A percentile compares a stretch with the other conserved stretches of the same genome.
These are phyloP conservation scores for Globisporangium spiculum DNA, from an alignment of 352 stramenopile genomes.

Conservation along the genomic window DNA sequence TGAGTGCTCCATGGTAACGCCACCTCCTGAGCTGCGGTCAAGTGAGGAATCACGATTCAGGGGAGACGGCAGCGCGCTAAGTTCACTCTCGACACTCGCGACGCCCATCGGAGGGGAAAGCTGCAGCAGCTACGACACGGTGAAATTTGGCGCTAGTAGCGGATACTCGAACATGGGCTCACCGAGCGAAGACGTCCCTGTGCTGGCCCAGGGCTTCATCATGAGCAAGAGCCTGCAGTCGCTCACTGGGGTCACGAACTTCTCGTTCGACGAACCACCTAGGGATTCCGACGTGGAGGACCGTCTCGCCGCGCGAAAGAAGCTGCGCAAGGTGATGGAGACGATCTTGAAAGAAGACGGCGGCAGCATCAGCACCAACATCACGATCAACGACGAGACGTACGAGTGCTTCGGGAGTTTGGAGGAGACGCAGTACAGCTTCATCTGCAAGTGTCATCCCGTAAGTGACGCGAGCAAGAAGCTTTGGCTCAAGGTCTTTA, in stretches of 20 bases:
- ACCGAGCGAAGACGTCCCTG: slow-evolving; percentile 3
- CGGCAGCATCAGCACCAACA: not conserved
- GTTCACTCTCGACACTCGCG: not conserved
- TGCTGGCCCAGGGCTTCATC: slow-evolving; percentile 5
- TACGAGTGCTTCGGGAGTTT: slow-evolving; percentile 19
- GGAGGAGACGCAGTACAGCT: slow-evolving; percentile 42
- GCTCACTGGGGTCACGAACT: slow-evolving; percentile 24
- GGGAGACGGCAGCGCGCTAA: not conserved
- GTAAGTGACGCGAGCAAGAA: not conserved
- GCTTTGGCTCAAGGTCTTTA: slow-evolving; percentile 53
- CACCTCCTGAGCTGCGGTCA: slow-evolving; percentile 2
- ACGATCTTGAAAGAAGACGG: slow-evolving; percentile 11
- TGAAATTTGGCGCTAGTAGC: not conserved
- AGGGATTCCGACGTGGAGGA: slow-evolving; percentile 13
- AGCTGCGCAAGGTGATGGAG: slow-evolving; percentile 15
- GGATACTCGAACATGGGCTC: slow-evolving; percentile 5
- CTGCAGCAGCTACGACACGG: not conserved
- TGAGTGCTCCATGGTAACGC: slow-evolving; percentile 13
- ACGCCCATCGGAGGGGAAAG: slow-evolving; percentile 2
- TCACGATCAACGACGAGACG: slow-evolving; percentile 11
- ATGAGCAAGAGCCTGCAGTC: slow-evolving; percentile 33
- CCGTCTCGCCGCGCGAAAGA: slow-evolving; percentile 14
- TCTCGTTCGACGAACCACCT: slow-evolving; percentile 10
- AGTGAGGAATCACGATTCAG: not conserved
- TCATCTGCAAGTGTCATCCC: slow-evolving; percentile 34